Evolutionary conservation across 2,329 filamentous ascomycete species (phyloP).

Genomic region (Cercospora beticola): DNA sequence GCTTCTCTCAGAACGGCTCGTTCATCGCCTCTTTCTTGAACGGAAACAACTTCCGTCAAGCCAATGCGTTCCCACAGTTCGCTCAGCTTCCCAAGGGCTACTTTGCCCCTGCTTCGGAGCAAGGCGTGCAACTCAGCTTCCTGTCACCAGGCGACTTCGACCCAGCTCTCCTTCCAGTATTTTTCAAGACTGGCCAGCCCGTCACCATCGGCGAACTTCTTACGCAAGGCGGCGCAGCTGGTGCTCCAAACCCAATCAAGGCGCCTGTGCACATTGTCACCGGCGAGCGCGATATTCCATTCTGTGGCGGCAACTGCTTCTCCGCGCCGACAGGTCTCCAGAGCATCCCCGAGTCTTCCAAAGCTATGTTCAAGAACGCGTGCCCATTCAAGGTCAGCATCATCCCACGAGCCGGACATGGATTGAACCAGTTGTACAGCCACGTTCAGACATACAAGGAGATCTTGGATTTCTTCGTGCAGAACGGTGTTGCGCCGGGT

Average conservation of each 20-base stretch:
- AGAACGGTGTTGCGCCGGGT: conserved; percentile 24
- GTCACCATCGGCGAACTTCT: conserved; percentile 60
- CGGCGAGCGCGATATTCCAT: conserved; percentile 54
- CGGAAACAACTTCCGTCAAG: conserved; percentile 37
- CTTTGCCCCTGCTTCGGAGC: conserved; percentile 48
- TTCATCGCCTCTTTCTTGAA: conserved; percentile 44
- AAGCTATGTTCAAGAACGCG: conserved; percentile 45
- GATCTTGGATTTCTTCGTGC: conserved; percentile 34
- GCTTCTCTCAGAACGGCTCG: conserved; percentile 53
- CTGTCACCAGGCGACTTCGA: conserved; percentile 56
- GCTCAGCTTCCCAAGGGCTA: conserved; percentile 52
- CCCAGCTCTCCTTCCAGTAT: conserved; percentile 50
- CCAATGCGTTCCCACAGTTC: conserved; percentile 34
- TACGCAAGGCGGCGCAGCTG: conserved; percentile 49
- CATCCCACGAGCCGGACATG: conserved; percentile 50
- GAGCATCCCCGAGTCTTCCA: conserved; percentile 49
- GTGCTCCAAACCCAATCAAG: conserved; percentile 42
- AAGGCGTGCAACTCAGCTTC: conserved; percentile 54
- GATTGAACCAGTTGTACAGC: conserved; percentile 38
- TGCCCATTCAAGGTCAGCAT: conserved; percentile 54
- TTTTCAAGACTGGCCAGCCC: conserved; percentile 54
- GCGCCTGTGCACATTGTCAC: conserved; percentile 62
- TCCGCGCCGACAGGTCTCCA: conserved; percentile 42
- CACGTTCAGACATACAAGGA: conserved; percentile 33
- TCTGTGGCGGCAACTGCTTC: conserved; percentile 63